phyloP scores from a whole-genome alignment of 1,284 basidiomycete species.

The Trichosporon ovoides region DNA sequence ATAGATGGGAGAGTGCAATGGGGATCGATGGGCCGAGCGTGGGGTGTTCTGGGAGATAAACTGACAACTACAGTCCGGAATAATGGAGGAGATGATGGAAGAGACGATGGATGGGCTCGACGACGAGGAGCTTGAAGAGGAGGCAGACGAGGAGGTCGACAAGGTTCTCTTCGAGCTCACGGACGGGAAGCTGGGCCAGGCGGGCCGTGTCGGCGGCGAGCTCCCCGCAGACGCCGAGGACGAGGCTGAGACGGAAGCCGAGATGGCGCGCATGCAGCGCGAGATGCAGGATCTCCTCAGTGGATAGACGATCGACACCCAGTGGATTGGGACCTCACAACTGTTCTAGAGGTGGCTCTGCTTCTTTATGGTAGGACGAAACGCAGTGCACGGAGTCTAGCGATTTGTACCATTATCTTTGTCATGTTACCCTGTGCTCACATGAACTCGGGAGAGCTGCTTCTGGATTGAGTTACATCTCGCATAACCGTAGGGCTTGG shows the following conservation, averaged over 20 bases:
- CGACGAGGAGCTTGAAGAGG: constrained; percentile 91
- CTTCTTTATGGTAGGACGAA: too few species aligned
- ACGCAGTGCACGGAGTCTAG: too few species aligned
- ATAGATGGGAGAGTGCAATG: too few species aligned
- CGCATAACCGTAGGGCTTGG: not conserved
- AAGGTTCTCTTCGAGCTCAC: constrained; percentile 94
- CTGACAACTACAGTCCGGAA: constrained; percentile 62
- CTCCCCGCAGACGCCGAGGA: constrained; percentile 63
- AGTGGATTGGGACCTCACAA: too few species aligned
- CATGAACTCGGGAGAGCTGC: not conserved
- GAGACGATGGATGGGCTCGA: constrained; percentile 72
- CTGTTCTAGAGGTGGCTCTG: too few species aligned
- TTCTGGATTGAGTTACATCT: not conserved
- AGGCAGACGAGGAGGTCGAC: constrained; percentile 95
- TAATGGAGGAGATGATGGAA: constrained; percentile 89
- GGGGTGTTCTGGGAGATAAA: not conserved
- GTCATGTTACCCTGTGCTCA: constrained; percentile 8
- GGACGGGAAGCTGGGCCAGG: constrained; percentile 87
- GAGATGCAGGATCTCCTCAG: constrained; percentile 79
- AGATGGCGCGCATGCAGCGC: constrained; percentile 79
- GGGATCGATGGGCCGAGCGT: too few species aligned
- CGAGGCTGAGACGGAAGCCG: constrained; percentile 74
- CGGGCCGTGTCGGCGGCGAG: constrained; percentile 64
- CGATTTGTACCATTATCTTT: not conserved
- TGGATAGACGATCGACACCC: constrained; percentile 47